phyloP scores from a whole-genome alignment of 2,329 filamentous ascomycete genomes.

The Rhinocladiella similis region DNA sequence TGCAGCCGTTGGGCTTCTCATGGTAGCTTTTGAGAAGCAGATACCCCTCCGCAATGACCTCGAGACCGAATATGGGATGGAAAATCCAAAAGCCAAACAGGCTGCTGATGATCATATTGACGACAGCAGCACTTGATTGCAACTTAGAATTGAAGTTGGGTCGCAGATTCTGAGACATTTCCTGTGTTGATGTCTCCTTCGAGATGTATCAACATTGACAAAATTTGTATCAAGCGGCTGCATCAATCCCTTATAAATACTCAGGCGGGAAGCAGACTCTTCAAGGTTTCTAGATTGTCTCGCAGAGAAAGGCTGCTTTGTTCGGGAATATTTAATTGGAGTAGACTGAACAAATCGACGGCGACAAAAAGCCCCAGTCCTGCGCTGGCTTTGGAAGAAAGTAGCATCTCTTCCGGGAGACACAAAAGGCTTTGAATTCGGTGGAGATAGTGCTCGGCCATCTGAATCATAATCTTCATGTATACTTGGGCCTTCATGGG shows the following conservation, averaged over 20 bases:
- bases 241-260: no score
- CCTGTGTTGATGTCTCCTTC: no score
- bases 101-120: no score
- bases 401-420: slow-evolving; percentile 3
- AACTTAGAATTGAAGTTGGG: background rate
- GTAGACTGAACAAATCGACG: background rate
- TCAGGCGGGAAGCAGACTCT: background rate
- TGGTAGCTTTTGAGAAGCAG: slow-evolving; percentile 22
- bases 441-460: slow-evolving; percentile 18
- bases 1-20: slow-evolving; percentile 20
- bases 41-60: slow-evolving; percentile 22
- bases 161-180: no score
- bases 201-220: no score
- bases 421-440: slow-evolving; percentile 7
- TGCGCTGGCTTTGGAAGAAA: no score
- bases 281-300: slow-evolving; percentile 2
- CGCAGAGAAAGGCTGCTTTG: background rate
- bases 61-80: slow-evolving; percentile 19
- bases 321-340: background rate
- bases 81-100: background rate
- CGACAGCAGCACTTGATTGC: no score
- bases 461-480: slow-evolving; percentile 18
- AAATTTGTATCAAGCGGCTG: no score
- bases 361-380: slow-evolving; percentile 1
- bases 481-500: slow-evolving; percentile 13